These are phyloP conservation scores for Loxodes magnus DNA, from an alignment of 73 alveolate species.

Conservation along the genomic window DNA sequence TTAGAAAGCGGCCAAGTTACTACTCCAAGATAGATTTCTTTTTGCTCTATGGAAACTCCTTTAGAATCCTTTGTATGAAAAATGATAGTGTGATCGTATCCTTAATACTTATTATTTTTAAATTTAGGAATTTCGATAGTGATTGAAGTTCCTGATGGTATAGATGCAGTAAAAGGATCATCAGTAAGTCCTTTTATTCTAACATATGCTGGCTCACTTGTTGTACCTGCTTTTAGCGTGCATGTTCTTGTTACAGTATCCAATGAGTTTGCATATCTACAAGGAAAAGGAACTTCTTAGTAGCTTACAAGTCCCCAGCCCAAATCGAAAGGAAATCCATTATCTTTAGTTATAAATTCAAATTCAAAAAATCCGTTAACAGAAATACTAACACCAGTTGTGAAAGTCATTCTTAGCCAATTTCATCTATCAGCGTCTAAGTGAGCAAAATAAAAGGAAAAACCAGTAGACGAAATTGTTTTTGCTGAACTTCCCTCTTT, in stretches of 20 bases:
- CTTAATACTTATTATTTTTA: conserved; percentile 1
- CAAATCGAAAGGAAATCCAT: conserved; percentile 10
- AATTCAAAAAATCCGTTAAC: conserved; percentile 4
- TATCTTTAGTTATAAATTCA: neutral
- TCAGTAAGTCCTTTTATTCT: conserved; percentile 4
- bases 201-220: conserved; percentile 5
- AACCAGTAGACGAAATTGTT: neutral
- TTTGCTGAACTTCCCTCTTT: neutral
- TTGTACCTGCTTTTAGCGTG: conserved; percentile 4
- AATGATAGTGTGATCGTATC: neutral
- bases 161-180: neutral
- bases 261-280: conserved; percentile 1
- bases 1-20: neutral
- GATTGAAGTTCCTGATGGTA: neutral
- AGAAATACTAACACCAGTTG: neutral
- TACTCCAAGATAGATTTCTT: neutral
- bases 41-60: conserved; percentile 1
- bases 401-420: neutral
- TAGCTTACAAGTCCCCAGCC: conserved; percentile 14
- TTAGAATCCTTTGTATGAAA: conserved; percentile 7
- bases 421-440: conserved; percentile 8
- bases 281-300: neutral
- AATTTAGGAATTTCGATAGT: neutral
- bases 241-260: conserved; percentile 8
- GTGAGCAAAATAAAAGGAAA: neutral